Conservation (phyloP, 108 stramenopile species). For the Fragilariopsis cylindrus region DNA sequence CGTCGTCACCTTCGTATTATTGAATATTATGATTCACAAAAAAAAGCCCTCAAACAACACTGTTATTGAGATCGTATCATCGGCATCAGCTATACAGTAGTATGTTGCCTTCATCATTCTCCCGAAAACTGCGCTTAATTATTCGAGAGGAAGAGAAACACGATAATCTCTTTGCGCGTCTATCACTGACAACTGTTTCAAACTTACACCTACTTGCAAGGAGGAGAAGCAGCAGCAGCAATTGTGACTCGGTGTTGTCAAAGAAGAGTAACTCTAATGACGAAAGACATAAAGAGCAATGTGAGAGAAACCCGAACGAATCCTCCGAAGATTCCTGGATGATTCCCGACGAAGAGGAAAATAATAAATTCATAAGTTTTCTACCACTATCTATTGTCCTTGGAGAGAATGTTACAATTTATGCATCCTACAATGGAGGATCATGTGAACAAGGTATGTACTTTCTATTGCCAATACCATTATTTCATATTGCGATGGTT, state of each 20-base stretch:
- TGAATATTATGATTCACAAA: background rate
- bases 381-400: conserved; percentile 24
- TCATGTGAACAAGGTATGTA: conserved; percentile 19
- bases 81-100: background rate
- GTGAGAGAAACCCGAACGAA: background rate
- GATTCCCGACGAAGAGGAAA: background rate
- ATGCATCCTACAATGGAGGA: conserved; percentile 77
- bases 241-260: background rate
- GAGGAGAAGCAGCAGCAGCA: no score
- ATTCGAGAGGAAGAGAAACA: background rate
- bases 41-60: background rate
- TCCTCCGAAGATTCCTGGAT: background rate
- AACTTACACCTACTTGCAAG: background rate
- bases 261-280: background rate
- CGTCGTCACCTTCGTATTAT: background rate
- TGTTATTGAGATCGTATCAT: background rate
- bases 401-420: conserved; percentile 33
- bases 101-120: background rate
- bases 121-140: background rate
- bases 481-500: background rate
- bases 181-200: conserved; percentile 9
- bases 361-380: conserved; percentile 18
- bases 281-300: background rate
- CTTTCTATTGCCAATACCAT: background rate
- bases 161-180: conserved; percentile 33